Conservation (phyloP, 164 flowering plant genomes). For the Cinnamomum chago region DNA sequence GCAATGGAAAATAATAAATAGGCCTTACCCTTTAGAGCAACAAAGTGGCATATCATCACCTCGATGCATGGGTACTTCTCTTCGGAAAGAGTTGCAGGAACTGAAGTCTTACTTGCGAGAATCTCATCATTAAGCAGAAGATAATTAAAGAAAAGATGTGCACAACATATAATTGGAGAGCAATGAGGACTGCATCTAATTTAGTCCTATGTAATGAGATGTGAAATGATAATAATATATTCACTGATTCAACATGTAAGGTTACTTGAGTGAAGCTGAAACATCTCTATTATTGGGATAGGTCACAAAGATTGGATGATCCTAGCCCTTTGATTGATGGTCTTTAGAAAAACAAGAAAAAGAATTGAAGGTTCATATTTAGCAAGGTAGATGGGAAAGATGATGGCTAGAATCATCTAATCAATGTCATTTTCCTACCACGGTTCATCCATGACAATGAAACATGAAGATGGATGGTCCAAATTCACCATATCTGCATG, state of each 20-base stretch:
- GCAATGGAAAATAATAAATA: background rate
- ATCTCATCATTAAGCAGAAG: slow-evolving; percentile 8
- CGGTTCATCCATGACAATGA: too few species aligned
- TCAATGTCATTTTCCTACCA: too few species aligned
- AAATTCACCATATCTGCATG: too few species aligned
- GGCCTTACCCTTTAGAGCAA: background rate
- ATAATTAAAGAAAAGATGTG: background rate
- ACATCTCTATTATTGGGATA: background rate
- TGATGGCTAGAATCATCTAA: too few species aligned
- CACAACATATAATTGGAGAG: background rate
- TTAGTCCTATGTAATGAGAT: background rate
- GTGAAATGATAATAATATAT: too few species aligned
- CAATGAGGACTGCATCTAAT: background rate
- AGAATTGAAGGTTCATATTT: too few species aligned
- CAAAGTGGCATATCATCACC: background rate
- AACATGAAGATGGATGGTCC: too few species aligned
- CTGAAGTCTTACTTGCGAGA: slow-evolving; percentile 8
- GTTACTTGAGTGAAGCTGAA: background rate
- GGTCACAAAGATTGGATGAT: too few species aligned
- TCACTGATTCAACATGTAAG: background rate
- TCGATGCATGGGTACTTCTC: background rate
- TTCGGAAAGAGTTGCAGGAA: slow-evolving; percentile 7
- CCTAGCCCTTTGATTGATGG: too few species aligned
- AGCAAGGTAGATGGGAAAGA: too few species aligned
- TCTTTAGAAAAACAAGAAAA: too few species aligned